These are phyloP conservation scores for Leccinum subgranulosum DNA, from an alignment of 768 basidiomycete species.

Conservation along the genomic window DNA sequence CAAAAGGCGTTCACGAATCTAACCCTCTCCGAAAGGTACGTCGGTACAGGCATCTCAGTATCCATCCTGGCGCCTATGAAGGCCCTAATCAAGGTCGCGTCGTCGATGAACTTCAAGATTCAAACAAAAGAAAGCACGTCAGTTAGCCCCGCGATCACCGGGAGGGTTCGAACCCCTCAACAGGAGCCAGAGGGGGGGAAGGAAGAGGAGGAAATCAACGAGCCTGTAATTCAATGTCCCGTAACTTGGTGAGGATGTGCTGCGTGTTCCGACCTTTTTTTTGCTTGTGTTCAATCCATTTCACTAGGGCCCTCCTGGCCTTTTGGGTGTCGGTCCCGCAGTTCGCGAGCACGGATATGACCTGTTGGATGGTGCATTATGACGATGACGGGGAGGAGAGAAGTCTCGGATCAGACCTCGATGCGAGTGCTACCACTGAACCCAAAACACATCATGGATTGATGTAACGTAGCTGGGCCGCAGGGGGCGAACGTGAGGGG, in stretches of 20 bases:
- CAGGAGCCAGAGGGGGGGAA: background rate
- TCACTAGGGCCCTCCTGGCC: constrained; percentile 28
- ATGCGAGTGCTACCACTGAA: constrained; percentile 29
- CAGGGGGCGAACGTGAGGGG: background rate
- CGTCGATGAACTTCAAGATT: background rate
- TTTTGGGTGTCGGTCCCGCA: constrained; percentile 26
- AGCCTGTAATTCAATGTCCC: constrained; percentile 27
- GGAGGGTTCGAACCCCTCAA: background rate
- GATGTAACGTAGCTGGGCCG: background rate
- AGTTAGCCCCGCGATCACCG: background rate
- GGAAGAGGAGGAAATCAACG: background rate
- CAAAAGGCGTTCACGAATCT: background rate
- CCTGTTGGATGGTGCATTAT: constrained; percentile 16
- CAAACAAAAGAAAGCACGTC: background rate
- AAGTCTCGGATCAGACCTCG: constrained; percentile 16
- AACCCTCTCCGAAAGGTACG: background rate
- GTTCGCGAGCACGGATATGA: constrained; percentile 31
- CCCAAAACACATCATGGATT: constrained; percentile 18
- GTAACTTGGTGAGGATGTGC: constrained; percentile 28
- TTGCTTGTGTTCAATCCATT: constrained; percentile 29
- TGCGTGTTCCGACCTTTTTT: constrained; percentile 25
- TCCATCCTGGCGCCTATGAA: background rate
- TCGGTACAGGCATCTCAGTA: background rate
- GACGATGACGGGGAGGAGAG: background rate
- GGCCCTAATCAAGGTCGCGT: background rate